Conservation (phyloP, 169 alveolate genomes). For the Plasmodium cynomolgi region DNA sequence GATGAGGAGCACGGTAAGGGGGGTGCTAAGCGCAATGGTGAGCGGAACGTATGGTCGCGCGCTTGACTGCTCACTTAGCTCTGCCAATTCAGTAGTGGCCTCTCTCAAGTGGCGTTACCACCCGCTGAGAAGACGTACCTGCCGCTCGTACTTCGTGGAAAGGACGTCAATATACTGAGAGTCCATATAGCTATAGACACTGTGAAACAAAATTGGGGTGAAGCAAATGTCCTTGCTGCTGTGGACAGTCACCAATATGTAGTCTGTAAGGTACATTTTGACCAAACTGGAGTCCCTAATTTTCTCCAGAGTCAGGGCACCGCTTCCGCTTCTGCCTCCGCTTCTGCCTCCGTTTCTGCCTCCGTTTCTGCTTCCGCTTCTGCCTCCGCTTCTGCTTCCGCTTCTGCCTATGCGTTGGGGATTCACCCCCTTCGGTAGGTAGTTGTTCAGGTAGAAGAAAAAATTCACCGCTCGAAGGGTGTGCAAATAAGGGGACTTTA, state of each 20-base stretch:
- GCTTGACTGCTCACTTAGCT: neutral
- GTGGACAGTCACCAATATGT: constrained; percentile 44
- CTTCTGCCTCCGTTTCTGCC: too few species aligned
- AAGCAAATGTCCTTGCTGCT: constrained; percentile 43
- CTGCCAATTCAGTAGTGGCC: neutral
- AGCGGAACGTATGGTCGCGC: neutral
- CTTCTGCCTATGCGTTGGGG: too few species aligned
- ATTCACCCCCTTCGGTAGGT: neutral
- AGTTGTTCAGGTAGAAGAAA: constrained; percentile 32
- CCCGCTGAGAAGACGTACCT: neutral
- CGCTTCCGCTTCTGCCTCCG: too few species aligned
- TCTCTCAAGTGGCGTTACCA: neutral
- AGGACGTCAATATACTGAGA: constrained; percentile 43
- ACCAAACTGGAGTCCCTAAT: neutral
- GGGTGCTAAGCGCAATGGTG: neutral
- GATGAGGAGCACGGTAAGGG: neutral
- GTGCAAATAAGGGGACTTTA: constrained; percentile 35
- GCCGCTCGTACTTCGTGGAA: constrained; percentile 46
- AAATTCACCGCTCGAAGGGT: constrained; percentile 39
- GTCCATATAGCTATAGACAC: constrained; percentile 30
- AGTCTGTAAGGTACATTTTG: constrained; percentile 62
- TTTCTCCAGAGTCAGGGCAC: constrained; percentile 4
- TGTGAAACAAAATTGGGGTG: constrained; percentile 47
- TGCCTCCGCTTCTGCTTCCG: too few species aligned
- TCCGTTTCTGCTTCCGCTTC: too few species aligned